These are phyloP conservation scores for Herpetomonas tarakana DNA, from an alignment of 208 protist species.

Conservation along the genomic window DNA sequence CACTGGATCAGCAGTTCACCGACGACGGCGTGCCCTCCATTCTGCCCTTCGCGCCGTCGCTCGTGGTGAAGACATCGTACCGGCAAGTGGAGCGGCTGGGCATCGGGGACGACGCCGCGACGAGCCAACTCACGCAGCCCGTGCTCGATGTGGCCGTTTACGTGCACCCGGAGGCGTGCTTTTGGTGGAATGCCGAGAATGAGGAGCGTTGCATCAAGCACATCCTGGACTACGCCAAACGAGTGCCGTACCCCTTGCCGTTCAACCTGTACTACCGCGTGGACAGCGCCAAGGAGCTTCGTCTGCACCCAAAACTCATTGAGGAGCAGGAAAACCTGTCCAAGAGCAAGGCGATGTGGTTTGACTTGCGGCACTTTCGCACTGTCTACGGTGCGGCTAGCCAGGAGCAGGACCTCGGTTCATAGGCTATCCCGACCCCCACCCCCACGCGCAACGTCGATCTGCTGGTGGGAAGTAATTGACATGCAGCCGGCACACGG, in stretches of 20 bases:
- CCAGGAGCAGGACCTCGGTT: too few species aligned
- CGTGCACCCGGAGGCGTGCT: slow-evolving; percentile 79
- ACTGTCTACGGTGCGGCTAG: slow-evolving; percentile 1
- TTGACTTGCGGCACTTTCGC: slow-evolving; percentile 66
- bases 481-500: too few species aligned
- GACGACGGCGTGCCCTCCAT: slow-evolving; percentile 47
- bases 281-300: slow-evolving; percentile 47
- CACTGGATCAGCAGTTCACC: slow-evolving; percentile 51
- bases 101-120: slow-evolving; percentile 29
- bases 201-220: slow-evolving; percentile 67
- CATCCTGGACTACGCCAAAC: slow-evolving; percentile 82
- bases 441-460: too few species aligned
- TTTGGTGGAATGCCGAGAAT: slow-evolving; percentile 71
- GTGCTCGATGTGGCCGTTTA: slow-evolving; percentile 78
- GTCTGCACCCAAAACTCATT: slow-evolving; percentile 23
- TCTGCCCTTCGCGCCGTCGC: slow-evolving; percentile 77
- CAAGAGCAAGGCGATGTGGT: slow-evolving; percentile 41
- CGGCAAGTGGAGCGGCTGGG: slow-evolving; percentile 35
- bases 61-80: slow-evolving; percentile 67
- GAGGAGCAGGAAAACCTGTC: slow-evolving; percentile 34
- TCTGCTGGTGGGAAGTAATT: too few species aligned
- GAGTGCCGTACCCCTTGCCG: slow-evolving; percentile 78
- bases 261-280: slow-evolving; percentile 88
- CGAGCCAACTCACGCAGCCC: slow-evolving; percentile 68
- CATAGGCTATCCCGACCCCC: too few species aligned